These are phyloP conservation scores for Catunica adiposa DNA, from an alignment of 2,329 filamentous ascomycete genomes.

Conservation along the genomic window DNA sequence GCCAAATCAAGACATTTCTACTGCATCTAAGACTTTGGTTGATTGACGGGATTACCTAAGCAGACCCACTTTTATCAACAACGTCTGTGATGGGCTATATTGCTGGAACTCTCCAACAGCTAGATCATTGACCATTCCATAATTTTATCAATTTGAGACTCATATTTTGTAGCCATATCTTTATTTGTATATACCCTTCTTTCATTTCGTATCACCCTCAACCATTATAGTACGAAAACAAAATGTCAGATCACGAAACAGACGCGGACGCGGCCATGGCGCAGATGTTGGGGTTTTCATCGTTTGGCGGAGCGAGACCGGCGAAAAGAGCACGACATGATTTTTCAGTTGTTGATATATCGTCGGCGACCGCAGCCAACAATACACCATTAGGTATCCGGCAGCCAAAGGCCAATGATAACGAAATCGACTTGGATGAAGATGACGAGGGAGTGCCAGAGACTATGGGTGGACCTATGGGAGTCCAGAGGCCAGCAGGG, in stretches of 20 bases:
- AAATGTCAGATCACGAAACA: not conserved
- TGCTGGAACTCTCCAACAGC: not conserved
- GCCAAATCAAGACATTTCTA: not conserved
- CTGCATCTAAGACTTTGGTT: not conserved
- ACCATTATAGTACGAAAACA: no score
- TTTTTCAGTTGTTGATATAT: slow-evolving; percentile 12
- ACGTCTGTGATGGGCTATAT: not conserved
- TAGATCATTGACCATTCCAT: not conserved
- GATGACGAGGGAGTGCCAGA: not conserved
- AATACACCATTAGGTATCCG: not conserved
- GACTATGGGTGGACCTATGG: not conserved
- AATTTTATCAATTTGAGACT: no score
- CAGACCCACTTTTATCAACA: slow-evolving; percentile 5
- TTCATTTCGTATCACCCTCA: no score
- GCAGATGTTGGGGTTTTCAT: slow-evolving; percentile 55
- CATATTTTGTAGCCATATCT: no score
- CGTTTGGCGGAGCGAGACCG: slow-evolving; percentile 42
- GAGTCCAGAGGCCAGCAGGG: not conserved
- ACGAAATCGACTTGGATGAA: not conserved
- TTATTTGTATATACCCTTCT: no score
- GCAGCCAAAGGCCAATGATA: not conserved
- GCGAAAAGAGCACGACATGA: slow-evolving; percentile 42
- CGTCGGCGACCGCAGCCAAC: not conserved
- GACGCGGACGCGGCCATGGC: slow-evolving; percentile 40
- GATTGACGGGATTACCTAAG: slow-evolving; percentile 9